Conservation (phyloP, 371 early-diverging fungal genomes). For the Rhizomucor miehei region DNA sequence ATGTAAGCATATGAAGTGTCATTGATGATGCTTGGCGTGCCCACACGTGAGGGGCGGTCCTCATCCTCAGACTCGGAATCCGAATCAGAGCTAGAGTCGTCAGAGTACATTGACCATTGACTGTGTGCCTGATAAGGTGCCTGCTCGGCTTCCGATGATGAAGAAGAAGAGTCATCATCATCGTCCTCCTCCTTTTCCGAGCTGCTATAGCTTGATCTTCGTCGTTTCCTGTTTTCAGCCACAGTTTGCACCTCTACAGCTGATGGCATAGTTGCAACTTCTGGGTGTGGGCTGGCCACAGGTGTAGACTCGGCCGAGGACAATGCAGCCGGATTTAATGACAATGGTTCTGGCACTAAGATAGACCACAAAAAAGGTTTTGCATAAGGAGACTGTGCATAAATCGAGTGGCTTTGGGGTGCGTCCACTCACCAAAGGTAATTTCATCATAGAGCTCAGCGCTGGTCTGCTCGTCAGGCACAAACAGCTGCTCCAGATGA, state of each 20-base stretch:
- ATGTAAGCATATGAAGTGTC: conserved; percentile 26
- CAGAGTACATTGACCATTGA: conserved; percentile 28
- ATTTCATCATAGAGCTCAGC: conserved; percentile 39
- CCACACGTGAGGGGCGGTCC: conserved; percentile 2
- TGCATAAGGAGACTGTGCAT: not conserved
- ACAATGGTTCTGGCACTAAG: conserved; percentile 2
- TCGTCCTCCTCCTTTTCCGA: conserved; percentile 19
- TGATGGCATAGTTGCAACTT: not conserved
- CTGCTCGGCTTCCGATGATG: conserved; percentile 9
- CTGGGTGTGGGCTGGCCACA: conserved; percentile 1
- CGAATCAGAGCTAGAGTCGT: conserved; percentile 33
- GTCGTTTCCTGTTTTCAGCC: not conserved
- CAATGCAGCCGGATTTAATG: not conserved
- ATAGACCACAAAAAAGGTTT: not conserved
- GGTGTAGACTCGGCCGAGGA: conserved; percentile 3
- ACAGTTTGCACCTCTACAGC: not conserved
- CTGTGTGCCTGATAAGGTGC: conserved; percentile 12
- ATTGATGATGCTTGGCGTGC: conserved; percentile 14
- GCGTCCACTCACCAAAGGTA: conserved; percentile 32
- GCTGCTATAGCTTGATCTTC: not conserved
- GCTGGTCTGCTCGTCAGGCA: conserved; percentile 14
- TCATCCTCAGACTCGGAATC: conserved; percentile 25
- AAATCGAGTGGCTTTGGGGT: not conserved
- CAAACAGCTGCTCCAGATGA: conserved; percentile 39
- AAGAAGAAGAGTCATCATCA: conserved; percentile 16